Evolutionary conservation across 352 stramenopile genomes (phyloP).

Genomic region (Phytophthora macrochlamydospora): DNA sequence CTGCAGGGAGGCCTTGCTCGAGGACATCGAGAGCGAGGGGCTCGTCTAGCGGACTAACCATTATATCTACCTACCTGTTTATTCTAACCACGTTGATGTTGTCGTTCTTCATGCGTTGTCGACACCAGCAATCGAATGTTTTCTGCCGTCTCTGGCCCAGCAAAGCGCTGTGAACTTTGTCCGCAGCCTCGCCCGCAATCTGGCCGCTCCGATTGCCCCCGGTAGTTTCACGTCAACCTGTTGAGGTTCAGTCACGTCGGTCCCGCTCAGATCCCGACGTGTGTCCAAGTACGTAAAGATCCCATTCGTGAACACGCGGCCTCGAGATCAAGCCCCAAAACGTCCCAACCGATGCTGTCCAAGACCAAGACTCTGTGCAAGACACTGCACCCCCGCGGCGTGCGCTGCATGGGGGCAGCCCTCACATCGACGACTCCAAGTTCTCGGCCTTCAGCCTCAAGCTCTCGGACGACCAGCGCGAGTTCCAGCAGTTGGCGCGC

Average conservation of each 20-base stretch:
- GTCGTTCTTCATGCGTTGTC: too few species aligned
- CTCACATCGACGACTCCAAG: slow-evolving; percentile 60
- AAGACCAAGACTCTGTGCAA: slow-evolving; percentile 13
- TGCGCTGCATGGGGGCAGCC: slow-evolving; percentile 46
- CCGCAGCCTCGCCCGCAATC: too few species aligned
- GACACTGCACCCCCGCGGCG: slow-evolving; percentile 17
- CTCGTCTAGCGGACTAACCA: slow-evolving; percentile 1
- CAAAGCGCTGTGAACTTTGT: too few species aligned
- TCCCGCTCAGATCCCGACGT: not conserved
- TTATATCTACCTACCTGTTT: too few species aligned
- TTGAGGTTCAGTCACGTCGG: not conserved
- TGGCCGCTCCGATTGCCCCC: too few species aligned
- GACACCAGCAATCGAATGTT: too few species aligned
- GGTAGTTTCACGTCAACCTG: not conserved
- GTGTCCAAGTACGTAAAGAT: not conserved
- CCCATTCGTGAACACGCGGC: slow-evolving; percentile 5
- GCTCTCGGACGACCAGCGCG: slow-evolving; percentile 86
- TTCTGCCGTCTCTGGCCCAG: too few species aligned
- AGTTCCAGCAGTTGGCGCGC: slow-evolving; percentile 84
- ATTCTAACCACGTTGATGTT: too few species aligned
- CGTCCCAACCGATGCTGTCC: slow-evolving; percentile 7
- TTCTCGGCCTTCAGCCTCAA: slow-evolving; percentile 74
- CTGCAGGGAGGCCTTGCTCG: slow-evolving; percentile 37
- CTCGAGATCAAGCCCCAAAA: not conserved
- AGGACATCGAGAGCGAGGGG: slow-evolving; percentile 29